Percentiles rank a stretch among this genome's conserved stretches.
Evolutionary conservation across 176 grass and related monocot species (phyloP).

Genomic region (Hordeum marinum): DNA sequence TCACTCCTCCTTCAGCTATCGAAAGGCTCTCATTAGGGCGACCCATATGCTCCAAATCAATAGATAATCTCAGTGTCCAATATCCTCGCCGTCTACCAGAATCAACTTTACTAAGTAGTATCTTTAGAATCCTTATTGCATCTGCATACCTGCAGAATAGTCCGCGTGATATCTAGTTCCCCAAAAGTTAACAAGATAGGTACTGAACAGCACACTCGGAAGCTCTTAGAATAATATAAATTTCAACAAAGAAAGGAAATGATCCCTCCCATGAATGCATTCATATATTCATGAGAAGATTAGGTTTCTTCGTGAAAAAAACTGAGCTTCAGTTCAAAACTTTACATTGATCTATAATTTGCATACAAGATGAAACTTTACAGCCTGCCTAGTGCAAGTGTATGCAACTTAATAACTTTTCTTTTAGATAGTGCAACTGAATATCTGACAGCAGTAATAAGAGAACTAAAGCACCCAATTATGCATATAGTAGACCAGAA

Average conservation of each 20-base stretch:
- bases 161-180: neutral
- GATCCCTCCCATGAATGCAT: neutral
- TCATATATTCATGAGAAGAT: neutral
- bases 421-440: neutral
- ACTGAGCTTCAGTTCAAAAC: neutral
- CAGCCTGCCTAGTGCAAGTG: neutral
- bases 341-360: neutral
- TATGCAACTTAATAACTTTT: neutral
- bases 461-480: neutral
- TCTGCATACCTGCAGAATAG: constrained; percentile 67
- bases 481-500: neutral
- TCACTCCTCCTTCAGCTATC: constrained; percentile 66
- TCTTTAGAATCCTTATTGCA: constrained; percentile 72
- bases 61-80: constrained; percentile 78
- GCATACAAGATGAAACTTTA: constrained; percentile 2
- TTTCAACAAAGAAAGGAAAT: neutral
- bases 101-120: constrained; percentile 50
- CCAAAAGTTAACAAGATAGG: constrained; percentile 4
- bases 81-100: constrained; percentile 64
- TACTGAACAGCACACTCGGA: neutral
- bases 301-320: neutral
- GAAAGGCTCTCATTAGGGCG: constrained; percentile 71
- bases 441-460: constrained; percentile 1
- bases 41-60: constrained; percentile 83
- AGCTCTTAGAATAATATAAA: neutral